Percentiles rank a stretch among this genome's conserved stretches.
phyloP scores from a whole-genome alignment of 345 rosid genomes.

The Eucalyptus rudis region DNA sequence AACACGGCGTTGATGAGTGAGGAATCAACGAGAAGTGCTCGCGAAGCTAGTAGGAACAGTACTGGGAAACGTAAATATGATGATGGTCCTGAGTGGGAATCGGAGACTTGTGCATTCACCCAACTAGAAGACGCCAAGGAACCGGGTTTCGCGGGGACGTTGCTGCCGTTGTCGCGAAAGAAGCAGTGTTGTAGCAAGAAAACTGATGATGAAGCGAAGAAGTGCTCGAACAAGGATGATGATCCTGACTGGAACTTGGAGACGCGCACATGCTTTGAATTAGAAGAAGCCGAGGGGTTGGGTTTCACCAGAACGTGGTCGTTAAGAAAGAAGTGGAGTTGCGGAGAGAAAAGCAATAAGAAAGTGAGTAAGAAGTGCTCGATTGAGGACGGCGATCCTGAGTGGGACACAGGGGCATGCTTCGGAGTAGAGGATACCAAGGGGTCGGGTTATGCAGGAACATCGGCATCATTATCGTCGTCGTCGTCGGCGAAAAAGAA shows the following conservation, averaged over 20 bases:
- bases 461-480: background rate
- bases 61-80: background rate
- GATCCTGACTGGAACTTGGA: background rate
- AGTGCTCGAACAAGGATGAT: background rate
- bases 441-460: background rate
- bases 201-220: background rate
- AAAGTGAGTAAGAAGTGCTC: background rate
- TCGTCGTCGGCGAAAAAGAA: background rate
- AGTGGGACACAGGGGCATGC: background rate
- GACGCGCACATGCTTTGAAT: background rate
- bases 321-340: background rate
- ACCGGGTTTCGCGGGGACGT: background rate
- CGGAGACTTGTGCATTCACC: background rate
- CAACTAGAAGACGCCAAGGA: background rate
- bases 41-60: background rate
- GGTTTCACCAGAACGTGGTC: background rate
- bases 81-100: background rate
- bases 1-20: background rate
- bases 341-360: background rate
- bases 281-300: background rate
- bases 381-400: background rate
- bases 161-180: background rate
- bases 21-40: background rate
- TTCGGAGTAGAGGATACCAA: background rate
- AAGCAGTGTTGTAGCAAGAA: background rate